phyloP scores from a whole-genome alignment of 768 basidiomycete genomes.

The Leccinum ochraceum region DNA sequence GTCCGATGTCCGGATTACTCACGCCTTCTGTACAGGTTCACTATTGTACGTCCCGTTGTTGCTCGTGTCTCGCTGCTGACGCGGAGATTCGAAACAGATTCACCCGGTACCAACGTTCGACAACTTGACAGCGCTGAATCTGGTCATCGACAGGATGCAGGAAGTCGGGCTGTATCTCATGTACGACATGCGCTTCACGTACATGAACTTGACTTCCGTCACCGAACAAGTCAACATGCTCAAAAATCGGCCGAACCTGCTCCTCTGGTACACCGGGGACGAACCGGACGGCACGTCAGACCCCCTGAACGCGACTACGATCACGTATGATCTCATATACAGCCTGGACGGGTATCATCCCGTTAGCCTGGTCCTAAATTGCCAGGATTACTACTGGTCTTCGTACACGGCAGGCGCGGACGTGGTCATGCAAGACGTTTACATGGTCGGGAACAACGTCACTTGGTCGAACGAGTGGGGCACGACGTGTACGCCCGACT shows the following conservation, averaged over 20 bases:
- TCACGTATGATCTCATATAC: constrained; percentile 57
- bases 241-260: constrained; percentile 65
- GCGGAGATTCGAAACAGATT: constrained; percentile 40
- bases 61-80: constrained; percentile 1
- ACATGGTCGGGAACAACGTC: constrained; percentile 54
- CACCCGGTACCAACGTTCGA: constrained; percentile 72
- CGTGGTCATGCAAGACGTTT: constrained; percentile 67
- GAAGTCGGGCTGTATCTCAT: constrained; percentile 70
- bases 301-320: constrained; percentile 55
- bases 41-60: constrained; percentile 34
- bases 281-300: constrained; percentile 74
- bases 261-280: constrained; percentile 75
- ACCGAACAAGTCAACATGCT: constrained; percentile 67
- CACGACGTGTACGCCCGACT: constrained; percentile 62
- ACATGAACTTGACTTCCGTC: constrained; percentile 63
- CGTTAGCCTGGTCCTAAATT: constrained; percentile 63
- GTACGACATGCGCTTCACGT: constrained; percentile 79
- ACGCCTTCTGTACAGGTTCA: constrained; percentile 12
- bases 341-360: constrained; percentile 68
- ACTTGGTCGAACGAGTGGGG: constrained; percentile 62
- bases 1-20: background rate
- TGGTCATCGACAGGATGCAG: constrained; percentile 71
- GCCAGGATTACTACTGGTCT: constrained; percentile 64
- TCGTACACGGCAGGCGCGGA: constrained; percentile 65
- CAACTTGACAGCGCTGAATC: constrained; percentile 55